These are phyloP conservation scores for Cryptococcus sp. DNA, from an alignment of 1,284 basidiomycete species.

Conservation along the genomic window DNA sequence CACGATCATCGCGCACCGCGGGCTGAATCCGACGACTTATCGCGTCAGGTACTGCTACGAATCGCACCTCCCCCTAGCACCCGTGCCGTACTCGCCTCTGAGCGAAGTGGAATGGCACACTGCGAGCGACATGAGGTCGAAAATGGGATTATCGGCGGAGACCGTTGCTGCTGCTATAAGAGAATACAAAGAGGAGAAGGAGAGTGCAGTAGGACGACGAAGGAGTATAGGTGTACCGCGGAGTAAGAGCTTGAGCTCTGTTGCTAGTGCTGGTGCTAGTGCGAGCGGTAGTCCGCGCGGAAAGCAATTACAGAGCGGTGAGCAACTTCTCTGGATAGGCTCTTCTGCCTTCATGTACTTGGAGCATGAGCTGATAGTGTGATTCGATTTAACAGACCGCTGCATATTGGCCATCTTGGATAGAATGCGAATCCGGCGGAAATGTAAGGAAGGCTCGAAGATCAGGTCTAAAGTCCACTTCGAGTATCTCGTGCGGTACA, in stretches of 20 bases:
- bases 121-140: conserved; percentile 11
- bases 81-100: conserved; percentile 17
- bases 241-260: not conserved
- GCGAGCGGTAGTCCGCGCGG: not conserved
- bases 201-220: too few species aligned
- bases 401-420: conserved; percentile 12
- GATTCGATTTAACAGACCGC: not conserved
- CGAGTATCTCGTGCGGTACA: conserved; percentile 9
- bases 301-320: not conserved
- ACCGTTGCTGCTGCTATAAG: conserved; percentile 8
- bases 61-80: not conserved
- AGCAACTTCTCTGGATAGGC: not conserved
- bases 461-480: not conserved
- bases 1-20: conserved; percentile 18
- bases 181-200: conserved; percentile 1
- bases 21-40: conserved; percentile 7
- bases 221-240: too few species aligned
- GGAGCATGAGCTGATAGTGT: not conserved
- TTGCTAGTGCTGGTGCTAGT: not conserved
- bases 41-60: conserved; percentile 24
- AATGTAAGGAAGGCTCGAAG: not conserved
- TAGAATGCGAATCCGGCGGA: conserved; percentile 2
- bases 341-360: not conserved
- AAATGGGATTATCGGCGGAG: conserved; percentile 1
- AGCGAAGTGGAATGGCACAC: conserved; percentile 28